Evolutionary conservation across 2,329 filamentous ascomycete genomes (phyloP), one percentile per base, ranked within the genome.

Genomic region (Aspergillus chevalieri): DNA sequence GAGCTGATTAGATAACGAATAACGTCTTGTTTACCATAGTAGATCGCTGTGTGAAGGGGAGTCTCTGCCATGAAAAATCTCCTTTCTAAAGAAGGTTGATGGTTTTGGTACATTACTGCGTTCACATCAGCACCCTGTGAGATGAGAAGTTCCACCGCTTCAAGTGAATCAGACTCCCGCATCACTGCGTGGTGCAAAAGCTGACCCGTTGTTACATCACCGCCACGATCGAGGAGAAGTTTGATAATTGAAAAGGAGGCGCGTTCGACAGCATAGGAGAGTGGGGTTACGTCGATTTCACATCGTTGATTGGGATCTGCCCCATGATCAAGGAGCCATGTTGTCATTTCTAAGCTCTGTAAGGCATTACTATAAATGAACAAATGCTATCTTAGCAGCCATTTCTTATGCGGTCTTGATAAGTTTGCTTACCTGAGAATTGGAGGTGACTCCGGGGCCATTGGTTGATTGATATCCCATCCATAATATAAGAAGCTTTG

Each of bases 161-260:
- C 8, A 15, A 52, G 39, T 17, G 8, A 46, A 38, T 52, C 44
- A 2, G 24, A 34, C 10, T 48, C 14, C 38, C 47, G 22, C 26
- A 47, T 34, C 17, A 55, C 44, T 42, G 52, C 52, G 39, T 52
- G 41, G 43, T 52, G 43, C 14, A 52, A 34, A 36, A 56, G 49
- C 9, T 22, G 21, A 22, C 21, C 21, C 21, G 6, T 22, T 22
- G 21, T 41, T 17, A 47, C 49, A 45, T 56, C 44, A 21, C 49
- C 49, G 21, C 48, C 48, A 52, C 46, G 39, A 4, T 30, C 15
- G 2, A 55, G 38, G 6, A 54, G 44, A 19, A 55, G 47, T 26
- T 53, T 12, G 41, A 59, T 50, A 4, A 34, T 42, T 14, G 49
- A 15, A 19, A 53, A 12, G 4, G 44, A 42, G 6, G 47, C 47